Conservation (phyloP, 108 stramenopile species). For the Schizochytrium sp. region DNA sequence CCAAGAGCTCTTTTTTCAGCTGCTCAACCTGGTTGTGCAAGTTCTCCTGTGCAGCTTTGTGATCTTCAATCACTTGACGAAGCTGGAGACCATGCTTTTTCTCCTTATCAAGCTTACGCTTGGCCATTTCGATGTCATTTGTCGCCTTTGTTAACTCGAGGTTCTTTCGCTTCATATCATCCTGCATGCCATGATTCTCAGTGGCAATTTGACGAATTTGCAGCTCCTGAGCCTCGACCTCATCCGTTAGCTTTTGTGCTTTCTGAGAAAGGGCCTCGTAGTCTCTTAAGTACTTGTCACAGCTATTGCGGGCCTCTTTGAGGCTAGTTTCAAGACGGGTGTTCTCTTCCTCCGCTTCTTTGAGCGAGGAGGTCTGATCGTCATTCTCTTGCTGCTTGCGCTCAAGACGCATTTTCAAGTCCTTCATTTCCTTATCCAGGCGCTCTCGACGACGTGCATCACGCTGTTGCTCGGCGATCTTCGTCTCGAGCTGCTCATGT, state of each 20-base stretch:
- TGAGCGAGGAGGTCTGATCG: slow-evolving; percentile 58
- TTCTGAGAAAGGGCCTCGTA: slow-evolving; percentile 61
- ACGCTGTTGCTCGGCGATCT: slow-evolving; percentile 71
- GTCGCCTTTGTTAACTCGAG: slow-evolving; percentile 38
- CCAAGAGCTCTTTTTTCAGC: slow-evolving; percentile 71
- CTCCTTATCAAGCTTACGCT: slow-evolving; percentile 49
- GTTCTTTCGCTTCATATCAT: slow-evolving; percentile 42
- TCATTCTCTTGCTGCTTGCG: slow-evolving; percentile 67
- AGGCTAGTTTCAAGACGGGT: slow-evolving; percentile 38
- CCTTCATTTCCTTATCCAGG: slow-evolving; percentile 73
- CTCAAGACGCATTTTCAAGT: slow-evolving; percentile 68
- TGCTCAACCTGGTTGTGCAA: slow-evolving; percentile 42
- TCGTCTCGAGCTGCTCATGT: slow-evolving; percentile 64
- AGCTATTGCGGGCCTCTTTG: slow-evolving; percentile 69
- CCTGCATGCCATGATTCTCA: slow-evolving; percentile 45
- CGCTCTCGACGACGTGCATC: slow-evolving; percentile 73
- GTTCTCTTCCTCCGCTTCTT: neutral
- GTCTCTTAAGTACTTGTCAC: slow-evolving; percentile 78
- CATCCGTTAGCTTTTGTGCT: slow-evolving; percentile 44
- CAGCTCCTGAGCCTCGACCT: slow-evolving; percentile 44
- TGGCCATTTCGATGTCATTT: slow-evolving; percentile 46
- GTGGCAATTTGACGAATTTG: slow-evolving; percentile 2
- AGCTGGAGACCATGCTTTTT: slow-evolving; percentile 66
- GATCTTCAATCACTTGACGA: slow-evolving; percentile 73
- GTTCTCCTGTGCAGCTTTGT: slow-evolving; percentile 65